Base-by-base conservation (phyloP, 2,329 filamentous ascomycete genomes). In the Bipolaris oryzae region DNA sequence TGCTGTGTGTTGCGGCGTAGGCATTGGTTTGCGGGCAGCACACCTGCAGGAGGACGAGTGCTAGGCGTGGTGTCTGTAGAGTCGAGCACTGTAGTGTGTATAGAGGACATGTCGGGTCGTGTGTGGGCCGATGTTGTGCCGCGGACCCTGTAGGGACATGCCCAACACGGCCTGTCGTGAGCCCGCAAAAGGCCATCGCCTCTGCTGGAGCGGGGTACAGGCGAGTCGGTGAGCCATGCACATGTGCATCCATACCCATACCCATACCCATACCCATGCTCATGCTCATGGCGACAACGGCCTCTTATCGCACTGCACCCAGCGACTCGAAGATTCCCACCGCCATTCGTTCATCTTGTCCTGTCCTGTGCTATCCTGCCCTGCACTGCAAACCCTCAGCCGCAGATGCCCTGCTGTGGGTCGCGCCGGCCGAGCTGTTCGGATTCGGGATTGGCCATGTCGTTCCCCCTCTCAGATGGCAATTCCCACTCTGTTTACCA, bases 371-470 rank as follows among this genome's bases (percentile, higher is more conserved):
- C 63, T 67, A 61, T 7, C 20, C 6, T 23, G 21, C 6, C 13
- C 67, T 68, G 63, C 67, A 68, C 66, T 68, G 63, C 67, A 69
- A 66, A 68, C 70, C 59, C 64, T 67, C 65, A 69, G 71, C 70
- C 67, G 71, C 71, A 64, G 64, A 44, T 54, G 58, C 53, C 60
- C 58, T 43, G 44, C 25, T 50, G 57, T 57, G 62, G 65, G 56
- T 45, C 46, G 60, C 55, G 49, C 51, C 39, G 37, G 45, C 57
- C 42, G 49, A 51, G 55, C 45, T 34, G 41, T 53, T 62, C 61
- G 59, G 57, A 57, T 60, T 64, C 62, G 63, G 59, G 57, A 57
- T 60, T 64, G 63, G 66, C 43, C 37, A 39, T 37, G 21, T 18
- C 18, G 35, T 25, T 38, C 35, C n/a, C 28, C 42, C 33, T 56